Conservation (phyloP, 2,329 filamentous ascomycete species). For the Pezicula rhizophila region DNA sequence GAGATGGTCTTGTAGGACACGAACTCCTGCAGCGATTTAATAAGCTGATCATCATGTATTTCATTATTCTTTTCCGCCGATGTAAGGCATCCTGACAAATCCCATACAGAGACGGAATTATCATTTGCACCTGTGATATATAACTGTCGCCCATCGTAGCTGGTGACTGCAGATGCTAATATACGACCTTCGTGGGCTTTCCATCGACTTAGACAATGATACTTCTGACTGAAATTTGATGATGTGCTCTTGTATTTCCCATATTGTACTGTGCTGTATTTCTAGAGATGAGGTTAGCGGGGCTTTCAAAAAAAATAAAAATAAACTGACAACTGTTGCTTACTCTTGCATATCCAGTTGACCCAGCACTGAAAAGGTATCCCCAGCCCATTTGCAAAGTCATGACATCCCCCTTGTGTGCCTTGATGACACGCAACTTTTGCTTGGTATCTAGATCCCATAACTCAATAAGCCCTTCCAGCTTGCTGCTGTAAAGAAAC, state of each 20-base stretch:
- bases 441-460: constrained; percentile 97
- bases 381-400: constrained; percentile 81
- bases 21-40: constrained; percentile 76
- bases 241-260: constrained; percentile 43
- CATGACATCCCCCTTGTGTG: constrained; percentile 76
- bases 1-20: constrained; percentile 91
- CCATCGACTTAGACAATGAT: constrained; percentile 73
- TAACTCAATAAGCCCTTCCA: constrained; percentile 82
- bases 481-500: constrained; percentile 85
- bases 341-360: constrained; percentile 81
- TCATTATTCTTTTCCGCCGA: constrained; percentile 13
- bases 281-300: constrained; percentile 33
- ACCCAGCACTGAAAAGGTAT: constrained; percentile 80
- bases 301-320: background rate
- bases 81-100: constrained; percentile 45
- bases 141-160: constrained; percentile 66
- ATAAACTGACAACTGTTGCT: constrained; percentile 23
- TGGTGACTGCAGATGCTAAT: constrained; percentile 73
- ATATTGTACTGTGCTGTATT: constrained; percentile 62
- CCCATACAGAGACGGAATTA: constrained; percentile 83
- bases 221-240: constrained; percentile 66
- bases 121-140: constrained; percentile 95
- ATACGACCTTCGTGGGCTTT: constrained; percentile 83
- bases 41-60: constrained; percentile 45
- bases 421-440: constrained; percentile 78